Conservation (phyloP, 257 asterid species). For the Gardenia jasminoides region DNA sequence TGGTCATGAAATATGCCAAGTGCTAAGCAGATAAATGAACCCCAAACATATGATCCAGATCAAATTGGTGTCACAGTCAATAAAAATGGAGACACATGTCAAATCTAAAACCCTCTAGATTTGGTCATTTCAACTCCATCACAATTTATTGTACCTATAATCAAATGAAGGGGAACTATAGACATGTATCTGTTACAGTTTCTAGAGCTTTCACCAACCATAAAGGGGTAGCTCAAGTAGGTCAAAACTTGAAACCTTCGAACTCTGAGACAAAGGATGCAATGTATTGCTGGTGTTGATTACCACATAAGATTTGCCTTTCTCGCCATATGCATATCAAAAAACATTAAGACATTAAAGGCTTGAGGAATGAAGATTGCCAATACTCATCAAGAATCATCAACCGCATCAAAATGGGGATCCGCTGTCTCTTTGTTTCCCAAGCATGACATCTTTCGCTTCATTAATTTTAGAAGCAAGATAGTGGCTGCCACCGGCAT, state of each 20-base stretch:
- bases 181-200: background rate
- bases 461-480: conserved; percentile 35
- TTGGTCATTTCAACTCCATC: background rate
- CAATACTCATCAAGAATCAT: background rate
- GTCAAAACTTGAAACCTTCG: background rate
- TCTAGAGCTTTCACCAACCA: background rate
- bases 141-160: background rate
- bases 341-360: background rate
- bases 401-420: conserved; percentile 29
- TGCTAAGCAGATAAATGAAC: background rate
- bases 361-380: background rate
- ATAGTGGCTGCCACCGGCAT: conserved; percentile 38
- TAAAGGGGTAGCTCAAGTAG: background rate
- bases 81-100: background rate
- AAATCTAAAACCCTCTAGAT: background rate
- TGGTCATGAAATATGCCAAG: background rate
- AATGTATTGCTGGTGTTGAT: background rate
- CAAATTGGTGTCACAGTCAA: background rate
- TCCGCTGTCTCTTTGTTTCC: conserved; percentile 24
- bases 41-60: background rate
- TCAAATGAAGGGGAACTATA: background rate
- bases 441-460: conserved; percentile 36
- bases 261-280: background rate
- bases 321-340: background rate
- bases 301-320: background rate